These are phyloP conservation scores for Aspergillus viridinutans DNA, from an alignment of 2,329 filamentous ascomycete genomes.

Conservation along the genomic window DNA sequence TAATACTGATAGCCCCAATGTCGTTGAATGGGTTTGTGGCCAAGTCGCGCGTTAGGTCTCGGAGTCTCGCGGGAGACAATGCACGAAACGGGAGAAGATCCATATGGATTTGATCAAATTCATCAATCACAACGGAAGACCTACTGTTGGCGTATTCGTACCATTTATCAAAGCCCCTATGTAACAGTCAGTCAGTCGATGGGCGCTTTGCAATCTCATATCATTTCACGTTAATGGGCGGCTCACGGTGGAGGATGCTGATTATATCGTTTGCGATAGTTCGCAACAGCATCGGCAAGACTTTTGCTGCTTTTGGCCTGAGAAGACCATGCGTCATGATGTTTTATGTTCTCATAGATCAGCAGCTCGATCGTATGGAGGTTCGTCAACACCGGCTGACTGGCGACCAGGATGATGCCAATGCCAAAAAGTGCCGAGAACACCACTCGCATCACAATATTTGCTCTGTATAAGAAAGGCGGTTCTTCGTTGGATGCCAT, in stretches of 20 bases:
- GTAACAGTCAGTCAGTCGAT: constrained; percentile 10
- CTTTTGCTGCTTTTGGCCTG: constrained; percentile 47
- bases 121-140: constrained; percentile 53
- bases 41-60: constrained; percentile 50
- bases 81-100: constrained; percentile 55
- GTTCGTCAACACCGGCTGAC: constrained; percentile 37
- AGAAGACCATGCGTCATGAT: constrained; percentile 48
- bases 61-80: constrained; percentile 48
- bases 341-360: constrained; percentile 46
- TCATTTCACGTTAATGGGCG: background rate
- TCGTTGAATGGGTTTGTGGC: constrained; percentile 53
- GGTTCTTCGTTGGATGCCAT: constrained; percentile 26
- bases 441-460: constrained; percentile 31
- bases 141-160: constrained; percentile 52
- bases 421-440: constrained; percentile 42
- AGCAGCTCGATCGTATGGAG: constrained; percentile 55
- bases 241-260: constrained; percentile 53
- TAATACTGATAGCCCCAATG: constrained; percentile 53
- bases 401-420: constrained; percentile 38
- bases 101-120: constrained; percentile 56
- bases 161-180: constrained; percentile 56
- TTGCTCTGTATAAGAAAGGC: constrained; percentile 23
- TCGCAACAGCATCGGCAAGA: constrained; percentile 46
- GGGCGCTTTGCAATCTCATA: background rate
- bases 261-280: constrained; percentile 51